Percentiles rank a stretch among this genome's conserved stretches.
Conservation (phyloP, 257 asterid species). For the Schizonepeta tenuifolia region DNA sequence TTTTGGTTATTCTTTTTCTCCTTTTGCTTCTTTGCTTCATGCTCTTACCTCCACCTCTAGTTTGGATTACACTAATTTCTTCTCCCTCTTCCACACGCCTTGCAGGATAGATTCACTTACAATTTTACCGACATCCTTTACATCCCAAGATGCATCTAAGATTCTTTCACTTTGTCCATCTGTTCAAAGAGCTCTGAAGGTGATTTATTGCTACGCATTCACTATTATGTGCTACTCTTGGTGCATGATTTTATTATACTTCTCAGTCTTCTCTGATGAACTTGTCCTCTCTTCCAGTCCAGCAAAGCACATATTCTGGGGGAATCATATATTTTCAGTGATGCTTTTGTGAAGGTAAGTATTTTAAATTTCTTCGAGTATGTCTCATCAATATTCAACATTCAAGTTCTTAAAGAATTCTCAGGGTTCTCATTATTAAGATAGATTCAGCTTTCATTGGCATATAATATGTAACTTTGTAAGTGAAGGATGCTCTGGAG, state of each 20-base stretch:
- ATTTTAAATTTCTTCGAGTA: slow-evolving; percentile 23
- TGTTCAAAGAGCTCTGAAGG: slow-evolving; percentile 83
- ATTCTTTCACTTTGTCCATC: slow-evolving; percentile 82
- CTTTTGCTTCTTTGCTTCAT: slow-evolving; percentile 27
- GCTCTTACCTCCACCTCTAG: slow-evolving; percentile 22
- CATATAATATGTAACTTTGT: slow-evolving; percentile 6
- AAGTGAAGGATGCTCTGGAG: too few relatives aligned
- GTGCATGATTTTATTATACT: slow-evolving; percentile 7
- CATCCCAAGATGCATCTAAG: slow-evolving; percentile 81
- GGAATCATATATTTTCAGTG: slow-evolving; percentile 82
- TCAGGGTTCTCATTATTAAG: slow-evolving; percentile 5
- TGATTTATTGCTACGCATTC: slow-evolving; percentile 35
- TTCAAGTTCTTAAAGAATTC: slow-evolving; percentile 20
- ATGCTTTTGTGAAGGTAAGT: slow-evolving; percentile 79
- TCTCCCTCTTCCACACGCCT: slow-evolving; percentile 4
- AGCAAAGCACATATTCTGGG: slow-evolving; percentile 76
- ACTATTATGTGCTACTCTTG: slow-evolving; percentile 29
- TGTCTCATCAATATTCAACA: slow-evolving; percentile 17
- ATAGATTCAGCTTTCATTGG: slow-evolving; percentile 3
- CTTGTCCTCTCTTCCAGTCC: slow-evolving; percentile 58
- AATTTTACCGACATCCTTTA: slow-evolving; percentile 81
- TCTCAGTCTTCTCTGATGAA: slow-evolving; percentile 35
- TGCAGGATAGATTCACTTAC: slow-evolving; percentile 92
- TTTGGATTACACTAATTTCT: slow-evolving; percentile 4
- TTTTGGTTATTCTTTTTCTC: slow-evolving; percentile 11